Conservation (phyloP, 169 alveolate genomes). For the Cryptosporidium tyzzeri region DNA sequence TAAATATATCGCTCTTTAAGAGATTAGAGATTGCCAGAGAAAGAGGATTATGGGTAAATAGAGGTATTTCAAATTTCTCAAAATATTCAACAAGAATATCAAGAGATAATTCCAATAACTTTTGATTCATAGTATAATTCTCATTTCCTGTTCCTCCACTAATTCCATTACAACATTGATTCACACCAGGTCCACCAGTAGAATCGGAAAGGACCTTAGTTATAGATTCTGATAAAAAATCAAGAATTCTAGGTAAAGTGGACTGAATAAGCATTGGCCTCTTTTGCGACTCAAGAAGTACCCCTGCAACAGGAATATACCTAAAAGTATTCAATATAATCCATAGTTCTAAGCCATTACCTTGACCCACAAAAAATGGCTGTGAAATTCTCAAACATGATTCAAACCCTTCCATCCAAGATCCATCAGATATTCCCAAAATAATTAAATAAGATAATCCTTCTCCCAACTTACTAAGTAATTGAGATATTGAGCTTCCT, state of each 20-base stretch:
- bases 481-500: not conserved
- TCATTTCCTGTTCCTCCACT: not conserved
- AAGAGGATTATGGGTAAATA: slow-evolving; percentile 47
- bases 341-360: slow-evolving; percentile 42
- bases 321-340: slow-evolving; percentile 41
- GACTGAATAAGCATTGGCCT: slow-evolving; percentile 29
- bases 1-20: slow-evolving; percentile 12
- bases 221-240: slow-evolving; percentile 49
- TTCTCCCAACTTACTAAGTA: slow-evolving; percentile 56
- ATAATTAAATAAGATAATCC: slow-evolving; percentile 51
- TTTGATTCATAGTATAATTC: not conserved
- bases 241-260: slow-evolving; percentile 34
- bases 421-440: slow-evolving; percentile 39
- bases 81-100: slow-evolving; percentile 64
- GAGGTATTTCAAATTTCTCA: slow-evolving; percentile 61
- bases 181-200: not conserved
- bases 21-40: slow-evolving; percentile 28
- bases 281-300: slow-evolving; percentile 13
- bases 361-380: slow-evolving; percentile 33
- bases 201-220: not conserved
- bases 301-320: slow-evolving; percentile 59
- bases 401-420: slow-evolving; percentile 60
- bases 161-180: not conserved
- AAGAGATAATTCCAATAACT: slow-evolving; percentile 28
- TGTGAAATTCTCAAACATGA: slow-evolving; percentile 46